Conservation (phyloP, 139 green algal genomes). For the Chlorella sp. region DNA sequence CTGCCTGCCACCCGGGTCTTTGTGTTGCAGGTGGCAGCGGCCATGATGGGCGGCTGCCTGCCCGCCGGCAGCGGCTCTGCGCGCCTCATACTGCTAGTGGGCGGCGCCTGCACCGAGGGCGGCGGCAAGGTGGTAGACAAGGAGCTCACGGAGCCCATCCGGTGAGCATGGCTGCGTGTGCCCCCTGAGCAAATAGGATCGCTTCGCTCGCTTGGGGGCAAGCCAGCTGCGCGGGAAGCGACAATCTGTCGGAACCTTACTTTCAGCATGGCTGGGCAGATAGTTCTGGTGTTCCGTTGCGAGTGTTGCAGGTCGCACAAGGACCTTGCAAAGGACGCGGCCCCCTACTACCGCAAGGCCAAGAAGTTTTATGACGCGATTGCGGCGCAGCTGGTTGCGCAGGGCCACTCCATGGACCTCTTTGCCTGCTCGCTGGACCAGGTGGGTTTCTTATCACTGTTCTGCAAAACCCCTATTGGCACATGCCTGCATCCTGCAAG, state of each 20-base stretch:
- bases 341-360: slow-evolving; percentile 88
- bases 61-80: slow-evolving; percentile 71
- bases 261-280: too few species aligned
- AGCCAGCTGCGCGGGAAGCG: too few species aligned
- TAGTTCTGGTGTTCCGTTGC: too few species aligned
- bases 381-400: slow-evolving; percentile 78
- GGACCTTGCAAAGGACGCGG: slow-evolving; percentile 94
- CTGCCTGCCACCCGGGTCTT: too few species aligned
- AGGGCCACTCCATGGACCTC: slow-evolving; percentile 93
- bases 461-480: too few species aligned
- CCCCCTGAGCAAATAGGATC: too few species aligned
- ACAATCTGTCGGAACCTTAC: too few species aligned
- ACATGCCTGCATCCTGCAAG: too few species aligned
- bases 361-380: slow-evolving; percentile 92
- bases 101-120: slow-evolving; percentile 93
- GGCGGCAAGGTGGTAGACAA: slow-evolving; percentile 83
- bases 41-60: slow-evolving; percentile 82
- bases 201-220: too few species aligned
- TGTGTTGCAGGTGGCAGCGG: slow-evolving; percentile 66
- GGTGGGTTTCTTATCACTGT: too few species aligned
- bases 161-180: too few species aligned
- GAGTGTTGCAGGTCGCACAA: slow-evolving; percentile 50
- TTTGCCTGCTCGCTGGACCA: slow-evolving; percentile 97
- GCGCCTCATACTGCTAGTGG: slow-evolving; percentile 92
- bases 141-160: slow-evolving; percentile 89